Conservation (phyloP, 1,139 yeast genomes). For the Protomyces gravidus region DNA sequence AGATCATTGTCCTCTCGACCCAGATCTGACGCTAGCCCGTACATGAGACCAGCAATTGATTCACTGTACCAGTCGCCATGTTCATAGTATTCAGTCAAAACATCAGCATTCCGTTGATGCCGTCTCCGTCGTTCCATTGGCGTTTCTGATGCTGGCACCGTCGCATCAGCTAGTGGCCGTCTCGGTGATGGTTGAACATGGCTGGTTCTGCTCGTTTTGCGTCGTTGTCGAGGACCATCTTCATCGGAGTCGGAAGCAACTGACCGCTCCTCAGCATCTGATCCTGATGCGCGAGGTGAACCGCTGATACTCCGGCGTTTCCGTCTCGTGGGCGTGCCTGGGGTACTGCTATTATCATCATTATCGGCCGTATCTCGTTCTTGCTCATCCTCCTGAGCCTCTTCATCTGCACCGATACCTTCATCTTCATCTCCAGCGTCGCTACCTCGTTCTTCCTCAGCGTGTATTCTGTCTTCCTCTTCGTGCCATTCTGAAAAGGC, state of each 20-base stretch:
- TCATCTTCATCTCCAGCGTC: slow-evolving; percentile 31
- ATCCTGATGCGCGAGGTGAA: neutral
- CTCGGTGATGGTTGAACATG: slow-evolving; percentile 35
- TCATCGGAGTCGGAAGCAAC: neutral
- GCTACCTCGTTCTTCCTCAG: neutral
- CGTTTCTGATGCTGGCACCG: slow-evolving; percentile 21
- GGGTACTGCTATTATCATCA: neutral
- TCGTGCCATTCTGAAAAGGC: slow-evolving; percentile 26
- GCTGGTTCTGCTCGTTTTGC: slow-evolving; percentile 23
- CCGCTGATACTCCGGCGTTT: neutral
- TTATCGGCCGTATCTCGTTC: slow-evolving; percentile 42
- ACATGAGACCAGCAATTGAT: slow-evolving; percentile 72
- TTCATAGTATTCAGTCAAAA: slow-evolving; percentile 64
- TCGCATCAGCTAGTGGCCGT: slow-evolving; percentile 10
- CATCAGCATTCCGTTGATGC: slow-evolving; percentile 49
- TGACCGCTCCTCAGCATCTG: slow-evolving; percentile 27
- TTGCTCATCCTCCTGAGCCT: slow-evolving; percentile 36
- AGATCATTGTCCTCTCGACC: slow-evolving; percentile 69
- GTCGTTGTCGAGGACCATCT: slow-evolving; percentile 19
- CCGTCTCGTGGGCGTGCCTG: neutral
- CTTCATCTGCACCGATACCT: slow-evolving; percentile 1
- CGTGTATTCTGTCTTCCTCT: slow-evolving; percentile 7
- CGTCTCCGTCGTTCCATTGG: slow-evolving; percentile 28
- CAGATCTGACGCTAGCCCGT: slow-evolving; percentile 70
- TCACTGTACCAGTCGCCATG: slow-evolving; percentile 77